phyloP scores from a whole-genome alignment of 2,329 filamentous ascomycete genomes.

The Penicillium freii region DNA sequence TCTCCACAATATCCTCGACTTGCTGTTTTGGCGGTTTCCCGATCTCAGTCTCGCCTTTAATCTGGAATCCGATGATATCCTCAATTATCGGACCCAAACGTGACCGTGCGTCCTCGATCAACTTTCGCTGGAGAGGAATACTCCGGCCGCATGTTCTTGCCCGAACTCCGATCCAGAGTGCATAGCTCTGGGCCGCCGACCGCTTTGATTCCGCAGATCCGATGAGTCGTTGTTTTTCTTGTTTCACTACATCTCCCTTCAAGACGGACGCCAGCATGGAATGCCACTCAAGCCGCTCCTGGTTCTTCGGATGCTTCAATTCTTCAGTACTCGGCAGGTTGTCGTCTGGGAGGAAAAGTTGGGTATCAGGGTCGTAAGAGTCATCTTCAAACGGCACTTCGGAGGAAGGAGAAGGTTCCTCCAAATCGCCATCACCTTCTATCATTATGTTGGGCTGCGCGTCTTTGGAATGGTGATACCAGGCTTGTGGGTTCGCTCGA shows the following conservation, averaged over 20 bases:
- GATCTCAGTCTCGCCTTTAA: conserved; percentile 88
- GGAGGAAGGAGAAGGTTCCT: conserved; percentile 85
- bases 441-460: conserved; percentile 66
- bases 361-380: conserved; percentile 83
- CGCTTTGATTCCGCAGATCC: conserved; percentile 73
- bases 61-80: conserved; percentile 86
- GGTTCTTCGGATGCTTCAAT: conserved; percentile 78
- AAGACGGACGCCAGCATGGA: conserved; percentile 95
- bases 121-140: conserved; percentile 76
- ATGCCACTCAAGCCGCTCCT: conserved; percentile 94
- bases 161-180: conserved; percentile 84
- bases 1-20: conserved; percentile 81
- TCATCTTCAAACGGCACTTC: conserved; percentile 80
- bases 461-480: conserved; percentile 61
- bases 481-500: conserved; percentile 74
- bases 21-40: conserved; percentile 86
- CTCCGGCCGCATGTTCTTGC: conserved; percentile 81
- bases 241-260: conserved; percentile 93
- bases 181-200: conserved; percentile 64
- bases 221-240: conserved; percentile 94
- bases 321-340: conserved; percentile 87
- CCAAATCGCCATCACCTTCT: conserved; percentile 77
- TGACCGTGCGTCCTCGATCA: conserved; percentile 80
- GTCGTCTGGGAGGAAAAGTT: conserved; percentile 89
- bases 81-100: conserved; percentile 74